Percentiles rank a stretch among this genome's conserved stretches.
Conservation (phyloP, 2,329 filamentous ascomycete genomes). For the Aureobasidium uvarum region DNA sequence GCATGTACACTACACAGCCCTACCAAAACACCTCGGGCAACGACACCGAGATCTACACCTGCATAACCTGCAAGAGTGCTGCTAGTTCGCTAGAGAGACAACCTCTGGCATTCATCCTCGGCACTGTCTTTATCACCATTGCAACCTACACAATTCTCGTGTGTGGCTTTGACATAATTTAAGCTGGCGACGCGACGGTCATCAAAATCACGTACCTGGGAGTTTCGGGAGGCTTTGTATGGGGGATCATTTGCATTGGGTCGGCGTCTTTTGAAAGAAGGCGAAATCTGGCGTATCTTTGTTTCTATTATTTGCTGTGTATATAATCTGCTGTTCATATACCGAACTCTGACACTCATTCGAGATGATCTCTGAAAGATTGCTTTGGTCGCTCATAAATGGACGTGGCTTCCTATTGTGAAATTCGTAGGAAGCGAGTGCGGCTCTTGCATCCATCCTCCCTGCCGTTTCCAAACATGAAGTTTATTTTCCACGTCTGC, state of each 20-base stretch:
- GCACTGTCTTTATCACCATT: conserved; percentile 57
- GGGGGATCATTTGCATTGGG: conserved; percentile 13
- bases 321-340: not conserved
- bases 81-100: conserved; percentile 54
- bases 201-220: not conserved
- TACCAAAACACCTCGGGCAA: conserved; percentile 48
- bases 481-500: not conserved
- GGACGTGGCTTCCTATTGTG: not conserved
- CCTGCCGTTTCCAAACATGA: not conserved
- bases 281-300: not conserved
- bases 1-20: conserved; percentile 59
- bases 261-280: not conserved
- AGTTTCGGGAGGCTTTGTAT: not conserved
- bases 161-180: conserved; percentile 26
- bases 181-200: not conserved
- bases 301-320: not conserved
- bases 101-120: conserved; percentile 55
- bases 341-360: not conserved
- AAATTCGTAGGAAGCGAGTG: not conserved
- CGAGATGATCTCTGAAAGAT: not conserved
- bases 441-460: not conserved
- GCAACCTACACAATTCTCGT: conserved; percentile 57
- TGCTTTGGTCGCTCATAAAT: not conserved
- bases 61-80: conserved; percentile 58
- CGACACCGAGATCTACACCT: conserved; percentile 34